Evolutionary conservation across 495 filamentous ascomycete species (phyloP), one percentile per base, ranked within the genome.

Genomic region (Talaromyces nanjingensis): DNA sequence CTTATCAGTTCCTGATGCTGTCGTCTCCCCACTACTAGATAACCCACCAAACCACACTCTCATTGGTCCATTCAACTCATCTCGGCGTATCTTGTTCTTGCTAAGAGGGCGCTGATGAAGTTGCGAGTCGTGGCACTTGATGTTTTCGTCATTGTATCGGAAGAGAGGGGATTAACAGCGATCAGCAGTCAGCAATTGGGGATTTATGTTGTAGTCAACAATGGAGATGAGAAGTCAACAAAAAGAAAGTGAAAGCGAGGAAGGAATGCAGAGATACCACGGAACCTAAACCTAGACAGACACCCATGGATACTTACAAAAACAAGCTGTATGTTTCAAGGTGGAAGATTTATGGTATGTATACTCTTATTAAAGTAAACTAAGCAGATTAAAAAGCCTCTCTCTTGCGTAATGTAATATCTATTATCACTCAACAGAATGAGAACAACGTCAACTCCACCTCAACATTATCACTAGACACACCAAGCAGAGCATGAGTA

Each of bases 371-470:
- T 49, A 49, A 49, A 20, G 45, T 49, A 49, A 20, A 20, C 45
- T 49, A 49, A 42, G 45, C 37, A 49, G 45, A 49, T 20, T 12
- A 20, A 49, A 24, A n/a, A 49, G 45, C n/a, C 7, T 49, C 45
- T 49, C 45, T 20, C 45, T 49, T 49, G 45, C 45, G 45, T 49
- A 55, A 20, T 55, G 45, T 20, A 55, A 20, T 55, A 55, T 55
- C 52, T 55, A 55, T 55, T 29, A 55, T 55, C 25, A 55, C 25
- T 55, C 52, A 29, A 55, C 52, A 55, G 3, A 55, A 55, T 24
- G 20, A 54, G 11, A 55, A 54, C 22, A 4, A 18, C 52, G 18
- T 27, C 27, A 27, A 55, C 52, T 55, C 20, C 20, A 55, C n/a
- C 14, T 55, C 22, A 24, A 54, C 45, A 49, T 49, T 18, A 29